A percentile compares a stretch with the other conserved stretches of the same genome.
These are phyloP conservation scores for Rhododendron mucronatum DNA, from an alignment of 148 eudicot species.

Conservation along the genomic window DNA sequence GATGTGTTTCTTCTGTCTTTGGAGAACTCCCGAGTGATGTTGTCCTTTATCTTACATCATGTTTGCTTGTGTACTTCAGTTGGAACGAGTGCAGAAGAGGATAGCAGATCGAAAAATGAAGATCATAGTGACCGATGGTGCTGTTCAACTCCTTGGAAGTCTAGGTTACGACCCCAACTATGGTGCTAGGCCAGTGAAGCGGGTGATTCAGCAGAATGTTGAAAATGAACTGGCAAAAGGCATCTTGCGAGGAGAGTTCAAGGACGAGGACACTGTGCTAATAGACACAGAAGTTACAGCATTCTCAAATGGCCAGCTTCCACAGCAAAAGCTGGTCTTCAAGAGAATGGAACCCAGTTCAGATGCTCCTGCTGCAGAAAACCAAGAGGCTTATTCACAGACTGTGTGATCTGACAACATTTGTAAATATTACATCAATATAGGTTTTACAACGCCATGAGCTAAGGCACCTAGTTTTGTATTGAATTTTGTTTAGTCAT, in stretches of 20 bases:
- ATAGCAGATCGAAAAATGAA: slow-evolving; percentile 84
- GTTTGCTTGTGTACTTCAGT: slow-evolving; percentile 31
- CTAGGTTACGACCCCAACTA: slow-evolving; percentile 96
- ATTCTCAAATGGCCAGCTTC: slow-evolving; percentile 82
- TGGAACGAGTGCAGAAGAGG: slow-evolving; percentile 78
- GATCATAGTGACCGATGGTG: slow-evolving; percentile 64
- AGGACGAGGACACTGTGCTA: slow-evolving; percentile 69
- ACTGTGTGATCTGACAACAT: slow-evolving; percentile 5
- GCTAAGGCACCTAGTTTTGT: not conserved
- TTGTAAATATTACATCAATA: not conserved
- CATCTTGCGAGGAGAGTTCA: slow-evolving; percentile 85
- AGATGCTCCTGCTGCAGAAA: slow-evolving; percentile 31
- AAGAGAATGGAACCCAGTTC: slow-evolving; percentile 38
- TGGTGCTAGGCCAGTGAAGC: slow-evolving; percentile 94
- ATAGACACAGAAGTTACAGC: slow-evolving; percentile 79
- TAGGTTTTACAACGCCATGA: not conserved
- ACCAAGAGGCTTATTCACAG: slow-evolving; percentile 44
- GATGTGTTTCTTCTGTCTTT: not conserved
- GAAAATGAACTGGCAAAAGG: slow-evolving; percentile 98
- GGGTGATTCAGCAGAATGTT: slow-evolving; percentile 84
- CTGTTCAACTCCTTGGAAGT: slow-evolving; percentile 73
- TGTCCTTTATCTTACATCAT: not conserved
- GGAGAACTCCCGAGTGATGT: not conserved
- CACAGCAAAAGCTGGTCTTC: slow-evolving; percentile 78
- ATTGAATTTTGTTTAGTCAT: slow-evolving; percentile 1